Conservation (phyloP, 495 filamentous ascomycete species). For the Penicillium mononematosum region DNA sequence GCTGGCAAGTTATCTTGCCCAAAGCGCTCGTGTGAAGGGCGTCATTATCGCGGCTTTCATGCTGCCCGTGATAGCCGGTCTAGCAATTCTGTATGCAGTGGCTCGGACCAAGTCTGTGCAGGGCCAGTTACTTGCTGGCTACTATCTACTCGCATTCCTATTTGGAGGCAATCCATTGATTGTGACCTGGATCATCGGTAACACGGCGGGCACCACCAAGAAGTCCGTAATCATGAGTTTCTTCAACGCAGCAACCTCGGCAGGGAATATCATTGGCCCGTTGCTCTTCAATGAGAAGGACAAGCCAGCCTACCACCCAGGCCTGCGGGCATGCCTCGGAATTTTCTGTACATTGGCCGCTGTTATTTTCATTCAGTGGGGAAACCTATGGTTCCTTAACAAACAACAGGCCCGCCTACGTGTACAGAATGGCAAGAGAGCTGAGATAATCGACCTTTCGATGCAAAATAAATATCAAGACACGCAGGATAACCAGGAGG, state of each 20-base stretch:
- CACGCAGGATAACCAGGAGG: slow-evolving; percentile 21
- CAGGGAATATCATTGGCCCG: slow-evolving; percentile 51
- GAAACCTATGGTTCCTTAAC: slow-evolving; percentile 53
- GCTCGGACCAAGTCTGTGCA: slow-evolving; percentile 40
- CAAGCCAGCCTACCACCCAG: slow-evolving; percentile 53
- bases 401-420: slow-evolving; percentile 50
- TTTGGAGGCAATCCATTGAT: slow-evolving; percentile 53
- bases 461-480: slow-evolving; percentile 47
- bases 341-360: slow-evolving; percentile 55
- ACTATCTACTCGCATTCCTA: slow-evolving; percentile 62
- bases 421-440: slow-evolving; percentile 57
- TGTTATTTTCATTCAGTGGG: slow-evolving; percentile 51
- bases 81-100: slow-evolving; percentile 55
- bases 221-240: slow-evolving; percentile 54
- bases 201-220: slow-evolving; percentile 51
- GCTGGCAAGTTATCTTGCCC: slow-evolving; percentile 45
- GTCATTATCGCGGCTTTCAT: slow-evolving; percentile 47
- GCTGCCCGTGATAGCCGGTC: slow-evolving; percentile 55
- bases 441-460: slow-evolving; percentile 53
- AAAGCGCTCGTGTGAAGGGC: slow-evolving; percentile 52
- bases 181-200: slow-evolving; percentile 51
- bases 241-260: slow-evolving; percentile 44
- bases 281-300: slow-evolving; percentile 44
- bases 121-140: slow-evolving; percentile 52
- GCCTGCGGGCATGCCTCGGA: slow-evolving; percentile 52